Percentiles rank a stretch among this genome's conserved stretches.
Conservation (phyloP, 805 yeast genomes). For the Lipomyces starkeyi region DNA sequence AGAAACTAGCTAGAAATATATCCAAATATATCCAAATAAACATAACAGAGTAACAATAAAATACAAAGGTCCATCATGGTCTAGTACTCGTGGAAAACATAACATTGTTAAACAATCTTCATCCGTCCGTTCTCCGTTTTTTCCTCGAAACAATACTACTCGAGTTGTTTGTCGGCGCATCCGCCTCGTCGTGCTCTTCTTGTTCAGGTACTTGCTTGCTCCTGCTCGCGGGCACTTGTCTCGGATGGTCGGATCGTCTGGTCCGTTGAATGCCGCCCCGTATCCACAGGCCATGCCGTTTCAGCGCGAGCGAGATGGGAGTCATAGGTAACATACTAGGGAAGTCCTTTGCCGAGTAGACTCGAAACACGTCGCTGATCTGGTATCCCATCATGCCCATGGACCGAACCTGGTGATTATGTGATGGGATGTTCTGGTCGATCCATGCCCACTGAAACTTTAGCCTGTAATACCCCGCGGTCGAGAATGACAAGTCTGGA, state of each 20-base stretch:
- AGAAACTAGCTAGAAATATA: too few species aligned
- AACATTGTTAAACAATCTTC: neutral
- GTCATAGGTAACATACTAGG: conserved; percentile 44
- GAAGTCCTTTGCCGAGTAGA: conserved; percentile 47
- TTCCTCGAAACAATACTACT: neutral
- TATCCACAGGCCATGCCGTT: conserved; percentile 35
- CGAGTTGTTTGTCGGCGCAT: neutral
- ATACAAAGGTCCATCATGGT: too few species aligned
- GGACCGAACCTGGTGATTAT: conserved; percentile 28
- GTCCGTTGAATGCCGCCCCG: conserved; percentile 36
- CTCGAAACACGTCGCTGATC: conserved; percentile 41
- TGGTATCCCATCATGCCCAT: conserved; percentile 38
- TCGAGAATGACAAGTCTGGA: conserved; percentile 46
- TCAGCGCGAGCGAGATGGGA: conserved; percentile 31
- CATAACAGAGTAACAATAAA: neutral
- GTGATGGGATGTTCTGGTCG: conserved; percentile 38
- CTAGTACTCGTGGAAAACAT: neutral
- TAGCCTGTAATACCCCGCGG: conserved; percentile 45
- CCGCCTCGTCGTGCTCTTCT: neutral
- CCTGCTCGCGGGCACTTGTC: neutral
- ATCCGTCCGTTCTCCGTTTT: neutral
- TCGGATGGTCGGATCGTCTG: conserved; percentile 3
- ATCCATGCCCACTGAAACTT: conserved; percentile 42
- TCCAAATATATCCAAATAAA: neutral
- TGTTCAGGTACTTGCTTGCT: neutral